Evolutionary conservation across 225 moss, liverwort and hornwort species (phyloP).

Genomic region (Ulota crispa): DNA sequence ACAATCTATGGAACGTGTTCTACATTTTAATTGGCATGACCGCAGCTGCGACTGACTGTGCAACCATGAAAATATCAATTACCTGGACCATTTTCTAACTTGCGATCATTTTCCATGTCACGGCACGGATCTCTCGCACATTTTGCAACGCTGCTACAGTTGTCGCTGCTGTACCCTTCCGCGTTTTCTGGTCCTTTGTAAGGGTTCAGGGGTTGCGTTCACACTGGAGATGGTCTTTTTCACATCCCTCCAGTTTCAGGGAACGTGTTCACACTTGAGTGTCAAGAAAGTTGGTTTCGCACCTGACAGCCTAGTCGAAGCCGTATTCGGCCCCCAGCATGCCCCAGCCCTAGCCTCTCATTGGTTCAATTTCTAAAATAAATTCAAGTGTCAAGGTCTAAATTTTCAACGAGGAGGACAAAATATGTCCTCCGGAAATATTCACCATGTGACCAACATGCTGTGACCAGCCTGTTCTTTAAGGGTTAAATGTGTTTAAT

Average conservation of each 20-base stretch:
- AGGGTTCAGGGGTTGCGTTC: neutral
- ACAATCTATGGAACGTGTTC: neutral
- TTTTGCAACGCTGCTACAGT: constrained; percentile 16
- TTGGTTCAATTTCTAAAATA: too few relatives aligned
- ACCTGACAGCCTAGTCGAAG: neutral
- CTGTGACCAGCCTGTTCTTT: too few relatives aligned
- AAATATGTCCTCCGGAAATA: too few relatives aligned
- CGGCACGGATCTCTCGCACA: constrained; percentile 19
- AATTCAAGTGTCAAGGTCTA: too few relatives aligned
- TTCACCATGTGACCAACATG: too few relatives aligned
- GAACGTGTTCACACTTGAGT: neutral
- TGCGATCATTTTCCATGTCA: constrained; percentile 21
- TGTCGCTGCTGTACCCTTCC: neutral
- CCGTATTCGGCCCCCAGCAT: too few relatives aligned
- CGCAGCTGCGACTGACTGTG: neutral
- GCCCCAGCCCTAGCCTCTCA: too few relatives aligned
- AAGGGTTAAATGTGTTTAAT: too few relatives aligned
- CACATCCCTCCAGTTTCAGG: neutral
- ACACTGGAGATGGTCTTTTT: neutral
- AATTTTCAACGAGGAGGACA: too few relatives aligned
- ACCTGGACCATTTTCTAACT: neutral
- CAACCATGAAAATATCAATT: neutral
- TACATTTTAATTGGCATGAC: neutral
- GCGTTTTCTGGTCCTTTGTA: neutral
- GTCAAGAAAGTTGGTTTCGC: neutral